These are phyloP conservation scores for Saxophila tyrrhenica DNA, from an alignment of 495 filamentous ascomycete genomes.

Conservation along the genomic window DNA sequence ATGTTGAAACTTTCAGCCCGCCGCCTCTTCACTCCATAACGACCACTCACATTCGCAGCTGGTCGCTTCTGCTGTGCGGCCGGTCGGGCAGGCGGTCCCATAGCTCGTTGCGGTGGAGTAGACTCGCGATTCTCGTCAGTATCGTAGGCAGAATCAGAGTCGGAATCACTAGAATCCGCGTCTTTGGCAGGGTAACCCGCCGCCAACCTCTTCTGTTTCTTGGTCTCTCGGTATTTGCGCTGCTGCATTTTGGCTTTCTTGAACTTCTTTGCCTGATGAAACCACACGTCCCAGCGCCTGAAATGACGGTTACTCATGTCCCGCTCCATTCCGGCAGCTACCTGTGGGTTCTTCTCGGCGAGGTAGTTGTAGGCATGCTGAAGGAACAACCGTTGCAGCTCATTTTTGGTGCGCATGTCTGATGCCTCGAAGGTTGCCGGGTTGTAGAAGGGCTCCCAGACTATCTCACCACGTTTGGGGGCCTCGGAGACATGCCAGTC, in stretches of 20 bases:
- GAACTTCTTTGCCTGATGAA: not conserved
- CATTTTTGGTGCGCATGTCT: not conserved
- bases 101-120: not conserved
- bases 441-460: not conserved
- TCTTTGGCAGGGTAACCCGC: not conserved
- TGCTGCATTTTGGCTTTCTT: not conserved
- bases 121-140: not conserved
- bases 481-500: not conserved
- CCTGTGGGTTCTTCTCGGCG: not conserved
- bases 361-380: not conserved
- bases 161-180: not conserved
- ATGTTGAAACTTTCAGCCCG: too few relatives aligned
- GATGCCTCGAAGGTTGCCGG: not conserved
- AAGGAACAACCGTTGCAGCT: not conserved
- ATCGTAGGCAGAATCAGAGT: not conserved
- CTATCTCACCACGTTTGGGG: not conserved
- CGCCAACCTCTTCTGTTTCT: not conserved
- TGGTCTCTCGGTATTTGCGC: not conserved
- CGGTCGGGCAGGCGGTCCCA: not conserved
- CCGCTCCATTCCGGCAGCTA: not conserved
- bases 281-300: not conserved
- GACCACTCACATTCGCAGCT: not conserved
- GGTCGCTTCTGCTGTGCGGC: not conserved
- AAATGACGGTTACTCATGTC: not conserved
- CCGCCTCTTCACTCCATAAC: not conserved